Evolutionary conservation across 805 yeast genomes (phyloP).

Genomic region (Candida qinlingensis): DNA sequence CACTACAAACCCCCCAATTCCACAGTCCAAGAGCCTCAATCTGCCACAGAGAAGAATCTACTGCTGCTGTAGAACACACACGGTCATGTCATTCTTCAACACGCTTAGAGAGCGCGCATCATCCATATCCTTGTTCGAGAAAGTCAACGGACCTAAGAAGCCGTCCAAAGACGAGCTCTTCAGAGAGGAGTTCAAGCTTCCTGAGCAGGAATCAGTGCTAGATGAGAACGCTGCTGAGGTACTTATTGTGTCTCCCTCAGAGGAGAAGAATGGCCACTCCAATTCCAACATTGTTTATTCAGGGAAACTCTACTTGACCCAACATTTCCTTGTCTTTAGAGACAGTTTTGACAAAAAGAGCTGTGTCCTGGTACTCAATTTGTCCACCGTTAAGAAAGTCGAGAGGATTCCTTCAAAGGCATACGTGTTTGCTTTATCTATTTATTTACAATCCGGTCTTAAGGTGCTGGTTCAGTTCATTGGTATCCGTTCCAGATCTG

Average conservation of each 20-base stretch:
- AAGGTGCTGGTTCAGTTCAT: conserved; percentile 65
- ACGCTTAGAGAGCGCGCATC: conserved; percentile 43
- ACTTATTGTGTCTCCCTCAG: conserved; percentile 27
- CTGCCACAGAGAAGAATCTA: not conserved
- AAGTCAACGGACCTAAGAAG: conserved; percentile 30
- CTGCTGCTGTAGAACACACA: not conserved
- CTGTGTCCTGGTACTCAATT: conserved; percentile 64
- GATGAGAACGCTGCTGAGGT: conserved; percentile 68
- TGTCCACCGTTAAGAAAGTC: conserved; percentile 76
- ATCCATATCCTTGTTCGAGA: conserved; percentile 36
- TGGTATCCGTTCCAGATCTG: conserved; percentile 75
- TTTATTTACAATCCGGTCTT: conserved; percentile 62
- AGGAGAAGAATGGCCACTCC: conserved; percentile 12
- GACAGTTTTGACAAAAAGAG: conserved; percentile 64
- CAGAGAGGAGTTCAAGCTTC: conserved; percentile 62
- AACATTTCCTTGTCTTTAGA: conserved; percentile 68
- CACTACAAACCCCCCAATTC: not conserved
- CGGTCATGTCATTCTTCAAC: conserved; percentile 39
- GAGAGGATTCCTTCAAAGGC: conserved; percentile 77
- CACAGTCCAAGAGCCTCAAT: not conserved
- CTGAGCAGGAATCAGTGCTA: conserved; percentile 60
- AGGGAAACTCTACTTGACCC: conserved; percentile 69
- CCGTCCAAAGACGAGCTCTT: conserved; percentile 67
- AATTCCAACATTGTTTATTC: conserved; percentile 36
- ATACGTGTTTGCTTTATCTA: conserved; percentile 71